phyloP scores from a whole-genome alignment of 1,139 yeast genomes.

The Yamadazyma sp. region DNA sequence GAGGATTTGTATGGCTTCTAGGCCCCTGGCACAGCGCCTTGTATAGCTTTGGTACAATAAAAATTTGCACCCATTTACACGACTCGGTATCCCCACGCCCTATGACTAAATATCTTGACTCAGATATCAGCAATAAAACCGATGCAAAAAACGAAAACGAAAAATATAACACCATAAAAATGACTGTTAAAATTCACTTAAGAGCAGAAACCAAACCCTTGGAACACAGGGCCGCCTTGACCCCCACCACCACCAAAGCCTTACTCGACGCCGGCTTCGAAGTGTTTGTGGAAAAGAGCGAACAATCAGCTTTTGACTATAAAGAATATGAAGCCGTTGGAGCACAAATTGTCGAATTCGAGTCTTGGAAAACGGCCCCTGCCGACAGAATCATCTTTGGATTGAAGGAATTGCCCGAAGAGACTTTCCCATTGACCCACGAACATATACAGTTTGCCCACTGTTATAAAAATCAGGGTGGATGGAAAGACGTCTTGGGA shows the following conservation, averaged over 20 bases:
- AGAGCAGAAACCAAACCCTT: constrained; percentile 97
- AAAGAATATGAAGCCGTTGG: constrained; percentile 80
- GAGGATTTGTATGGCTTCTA: too few relatives aligned
- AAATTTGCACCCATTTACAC: too few relatives aligned
- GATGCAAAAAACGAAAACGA: not conserved
- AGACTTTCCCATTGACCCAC: constrained; percentile 83
- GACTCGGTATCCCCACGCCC: too few relatives aligned
- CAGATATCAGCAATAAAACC: not conserved
- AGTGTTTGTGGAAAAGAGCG: constrained; percentile 81
- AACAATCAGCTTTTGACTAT: constrained; percentile 75
- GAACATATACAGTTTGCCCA: constrained; percentile 98
- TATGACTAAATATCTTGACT: constrained; percentile 7
- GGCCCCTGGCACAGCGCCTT: not conserved
- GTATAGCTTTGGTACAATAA: too few relatives aligned
- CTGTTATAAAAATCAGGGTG: constrained; percentile 95
- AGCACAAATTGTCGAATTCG: constrained; percentile 85
- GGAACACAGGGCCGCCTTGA: constrained; percentile 95
- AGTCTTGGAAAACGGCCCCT: constrained; percentile 92
- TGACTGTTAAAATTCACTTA: constrained; percentile 49
- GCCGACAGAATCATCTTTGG: constrained; percentile 87
- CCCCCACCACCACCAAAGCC: constrained; percentile 86
- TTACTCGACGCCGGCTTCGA: constrained; percentile 86
- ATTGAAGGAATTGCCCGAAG: constrained; percentile 91
- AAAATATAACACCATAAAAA: constrained; percentile 1
- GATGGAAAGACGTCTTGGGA: constrained; percentile 88